A percentile compares a stretch with the other conserved stretches of the same genome.
These are phyloP conservation scores for Ceratocystis variospora DNA, from an alignment of 2,329 filamentous ascomycete genomes.

Conservation along the genomic window DNA sequence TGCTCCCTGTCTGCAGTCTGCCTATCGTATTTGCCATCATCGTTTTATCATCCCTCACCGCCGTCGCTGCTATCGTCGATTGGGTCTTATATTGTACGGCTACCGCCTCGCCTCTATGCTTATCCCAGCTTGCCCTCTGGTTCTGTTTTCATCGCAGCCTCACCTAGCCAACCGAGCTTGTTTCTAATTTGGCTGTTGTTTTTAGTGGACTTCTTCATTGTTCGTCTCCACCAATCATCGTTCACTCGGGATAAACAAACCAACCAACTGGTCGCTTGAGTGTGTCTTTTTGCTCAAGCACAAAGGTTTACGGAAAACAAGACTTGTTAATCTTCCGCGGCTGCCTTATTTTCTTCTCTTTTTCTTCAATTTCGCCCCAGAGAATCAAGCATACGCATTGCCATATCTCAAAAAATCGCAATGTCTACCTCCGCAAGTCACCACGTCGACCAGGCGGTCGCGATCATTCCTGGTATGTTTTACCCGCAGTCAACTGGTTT, in stretches of 20 bases:
- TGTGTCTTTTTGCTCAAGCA: neutral
- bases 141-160: neutral
- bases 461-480: conserved; percentile 80
- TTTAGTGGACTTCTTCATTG: neutral
- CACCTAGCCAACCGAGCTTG: neutral
- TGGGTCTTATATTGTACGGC: neutral
- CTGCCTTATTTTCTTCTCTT: neutral
- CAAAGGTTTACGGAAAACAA: neutral
- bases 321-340: neutral
- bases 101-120: neutral
- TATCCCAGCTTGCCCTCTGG: neutral
- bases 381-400: neutral
- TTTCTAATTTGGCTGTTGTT: neutral
- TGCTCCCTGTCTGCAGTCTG: neutral
- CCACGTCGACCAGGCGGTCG: conserved; percentile 54
- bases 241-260: neutral
- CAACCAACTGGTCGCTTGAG: neutral
- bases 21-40: neutral
- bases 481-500: neutral
- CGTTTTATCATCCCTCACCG: neutral
- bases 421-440: conserved; percentile 17
- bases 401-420: neutral
- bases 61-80: neutral
- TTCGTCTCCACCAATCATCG: neutral
- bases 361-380: no score